These are phyloP conservation scores for Dendryphion nanum DNA, from an alignment of 2,329 filamentous ascomycete species.

Conservation along the genomic window DNA sequence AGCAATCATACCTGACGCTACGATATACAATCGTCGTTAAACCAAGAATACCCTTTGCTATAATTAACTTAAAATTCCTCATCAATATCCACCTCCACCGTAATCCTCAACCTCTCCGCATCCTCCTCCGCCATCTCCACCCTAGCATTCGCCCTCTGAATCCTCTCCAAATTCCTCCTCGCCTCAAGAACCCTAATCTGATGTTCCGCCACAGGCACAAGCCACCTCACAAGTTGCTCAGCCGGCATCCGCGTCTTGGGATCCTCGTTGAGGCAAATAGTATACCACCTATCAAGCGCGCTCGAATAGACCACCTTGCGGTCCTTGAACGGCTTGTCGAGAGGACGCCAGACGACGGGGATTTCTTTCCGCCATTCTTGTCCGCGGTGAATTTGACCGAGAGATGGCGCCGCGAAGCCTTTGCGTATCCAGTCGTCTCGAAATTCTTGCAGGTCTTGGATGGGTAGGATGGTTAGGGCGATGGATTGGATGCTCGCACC, in stretches of 20 bases:
- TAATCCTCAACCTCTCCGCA: too few species aligned
- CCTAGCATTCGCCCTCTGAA: too few species aligned
- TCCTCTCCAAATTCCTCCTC: not conserved
- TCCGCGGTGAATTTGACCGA: too few species aligned
- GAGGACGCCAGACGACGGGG: constrained; percentile 7
- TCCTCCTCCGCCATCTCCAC: too few species aligned
- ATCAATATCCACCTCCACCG: too few species aligned
- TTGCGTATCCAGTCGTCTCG: too few species aligned
- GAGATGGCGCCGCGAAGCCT: not conserved
- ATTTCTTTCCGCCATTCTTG: constrained; percentile 4
- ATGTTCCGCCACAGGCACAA: constrained; percentile 2
- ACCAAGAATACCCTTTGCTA: too few species aligned
- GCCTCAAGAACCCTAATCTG: constrained; percentile 4
- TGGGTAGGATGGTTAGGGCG: constrained; percentile 10
- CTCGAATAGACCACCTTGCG: constrained; percentile 3
- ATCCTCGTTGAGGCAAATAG: constrained; percentile 4
- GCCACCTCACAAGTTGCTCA: constrained; percentile 1
- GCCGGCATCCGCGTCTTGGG: constrained; percentile 4
- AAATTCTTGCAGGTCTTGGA: constrained; percentile 9
- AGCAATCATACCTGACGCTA: too few species aligned
- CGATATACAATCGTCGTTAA: too few species aligned
- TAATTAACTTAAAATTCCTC: too few species aligned
- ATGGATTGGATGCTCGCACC: constrained; percentile 21
- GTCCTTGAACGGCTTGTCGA: constrained; percentile 4
- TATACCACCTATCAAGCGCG: constrained; percentile 15